phyloP scores from a whole-genome alignment of 1,139 yeast species.

The Hemisphaericaspora xylofermentans region DNA sequence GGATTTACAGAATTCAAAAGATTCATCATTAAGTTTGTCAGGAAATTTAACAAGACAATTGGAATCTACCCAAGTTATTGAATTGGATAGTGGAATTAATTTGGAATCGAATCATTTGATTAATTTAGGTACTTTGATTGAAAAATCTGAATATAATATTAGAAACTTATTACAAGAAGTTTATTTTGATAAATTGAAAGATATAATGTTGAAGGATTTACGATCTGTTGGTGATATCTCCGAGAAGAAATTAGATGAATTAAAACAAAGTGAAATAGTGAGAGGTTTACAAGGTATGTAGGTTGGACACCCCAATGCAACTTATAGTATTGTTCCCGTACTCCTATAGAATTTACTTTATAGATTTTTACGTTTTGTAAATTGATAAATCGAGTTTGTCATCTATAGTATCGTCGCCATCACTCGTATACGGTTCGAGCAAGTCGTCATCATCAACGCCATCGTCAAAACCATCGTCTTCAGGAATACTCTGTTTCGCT shows the following conservation, averaged over 20 bases:
- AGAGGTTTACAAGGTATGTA: constrained; percentile 44
- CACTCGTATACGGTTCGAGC: constrained; percentile 9
- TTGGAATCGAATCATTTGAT: constrained; percentile 70
- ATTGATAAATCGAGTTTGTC: constrained; percentile 28
- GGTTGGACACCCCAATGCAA: no score
- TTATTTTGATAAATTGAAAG: constrained; percentile 92
- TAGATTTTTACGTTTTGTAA: constrained; percentile 16
- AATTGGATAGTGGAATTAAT: constrained; percentile 35
- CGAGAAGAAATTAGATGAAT: constrained; percentile 38
- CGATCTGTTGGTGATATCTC: constrained; percentile 52
- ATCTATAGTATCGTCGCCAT: constrained; percentile 18
- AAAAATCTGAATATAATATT: constrained; percentile 84
- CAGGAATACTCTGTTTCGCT: not conserved
- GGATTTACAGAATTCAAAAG: constrained; percentile 46
- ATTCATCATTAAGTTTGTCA: constrained; percentile 53
- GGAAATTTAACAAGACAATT: constrained; percentile 86
- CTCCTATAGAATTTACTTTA: not conserved
- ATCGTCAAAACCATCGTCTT: constrained; percentile 7
- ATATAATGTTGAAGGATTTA: constrained; percentile 67
- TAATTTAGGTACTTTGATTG: constrained; percentile 81
- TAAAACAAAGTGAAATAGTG: constrained; percentile 49
- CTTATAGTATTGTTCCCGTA: no score
- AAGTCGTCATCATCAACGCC: constrained; percentile 11
- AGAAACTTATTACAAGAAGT: constrained; percentile 89
- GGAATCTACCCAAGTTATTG: constrained; percentile 49